phyloP scores from a whole-genome alignment of 192 early-diverging fungal species.

The Dimargaris xerosporica region DNA sequence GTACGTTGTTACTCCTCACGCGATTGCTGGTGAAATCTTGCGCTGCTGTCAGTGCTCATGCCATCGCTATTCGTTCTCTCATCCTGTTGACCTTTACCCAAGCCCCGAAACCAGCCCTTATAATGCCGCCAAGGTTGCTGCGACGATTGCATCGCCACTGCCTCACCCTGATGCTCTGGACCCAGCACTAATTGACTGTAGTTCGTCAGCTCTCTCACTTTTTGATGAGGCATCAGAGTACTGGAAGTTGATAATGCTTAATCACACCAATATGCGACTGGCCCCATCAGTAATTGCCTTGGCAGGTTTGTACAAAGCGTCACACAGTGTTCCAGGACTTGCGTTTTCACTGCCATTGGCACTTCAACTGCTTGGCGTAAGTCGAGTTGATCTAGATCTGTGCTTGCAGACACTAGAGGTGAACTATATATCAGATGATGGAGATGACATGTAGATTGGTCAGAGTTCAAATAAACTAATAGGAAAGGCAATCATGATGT shows the following conservation, averaged over 20 bases:
- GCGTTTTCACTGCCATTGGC: too few relatives aligned
- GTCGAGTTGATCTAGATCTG: too few relatives aligned
- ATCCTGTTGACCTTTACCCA: neutral
- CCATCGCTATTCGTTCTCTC: neutral
- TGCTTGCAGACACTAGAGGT: too few relatives aligned
- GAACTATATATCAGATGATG: too few relatives aligned
- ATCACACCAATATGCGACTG: conserved; percentile 5
- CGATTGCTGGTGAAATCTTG: conserved; percentile 3
- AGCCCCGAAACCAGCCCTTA: neutral
- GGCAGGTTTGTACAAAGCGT: conserved; percentile 1
- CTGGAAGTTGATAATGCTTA: neutral
- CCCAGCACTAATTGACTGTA: neutral
- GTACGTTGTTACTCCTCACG: conserved; percentile 2
- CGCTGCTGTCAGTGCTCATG: neutral
- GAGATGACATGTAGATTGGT: too few relatives aligned
- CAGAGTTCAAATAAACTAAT: too few relatives aligned
- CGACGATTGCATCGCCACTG: neutral
- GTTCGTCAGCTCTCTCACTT: neutral
- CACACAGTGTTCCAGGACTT: conserved; percentile 5
- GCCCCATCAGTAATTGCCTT: neutral
- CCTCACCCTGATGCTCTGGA: neutral
- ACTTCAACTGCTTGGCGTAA: too few relatives aligned
- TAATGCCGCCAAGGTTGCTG: neutral
- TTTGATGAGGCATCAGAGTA: conserved; percentile 6
- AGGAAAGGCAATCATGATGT: too few relatives aligned